Base-by-base conservation (phyloP, 176 grass and related monocot species). In the Leersia perrieri region DNA sequence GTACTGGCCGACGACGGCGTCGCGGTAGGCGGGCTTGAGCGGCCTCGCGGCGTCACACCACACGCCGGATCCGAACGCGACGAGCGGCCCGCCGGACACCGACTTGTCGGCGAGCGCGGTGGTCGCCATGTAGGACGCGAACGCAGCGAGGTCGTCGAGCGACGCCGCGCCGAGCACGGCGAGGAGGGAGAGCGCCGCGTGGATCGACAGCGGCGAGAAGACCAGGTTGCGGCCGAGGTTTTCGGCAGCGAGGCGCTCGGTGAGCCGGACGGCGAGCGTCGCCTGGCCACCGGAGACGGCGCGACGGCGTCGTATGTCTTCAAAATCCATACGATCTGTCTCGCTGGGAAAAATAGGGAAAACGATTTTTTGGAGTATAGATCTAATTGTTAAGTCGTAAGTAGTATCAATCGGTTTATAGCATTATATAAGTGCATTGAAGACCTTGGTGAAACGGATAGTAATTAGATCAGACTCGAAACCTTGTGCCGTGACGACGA, bases 131-230 rank as follows among this genome's bases (percentile, higher is more conserved):
- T 11, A 0, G 11, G 18, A 1, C 11, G 34, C 11, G 5, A 53
- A 29, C 5, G 51, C 44, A 70, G 31, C 51, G 20, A 78, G 42
- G 22, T 3, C 5, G 0, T 45, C 25, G 29, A 4, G 63, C 15
- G 26, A 45, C 42, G 42, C 3, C 42, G 66, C 63, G 3, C 60
- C 68, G 32, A 79, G 29, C n/a, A 77, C 55, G 15, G 79, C 57
- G 12, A 87, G 53, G 51, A 87, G 74, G 65, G 64, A 31, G 23
- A 87, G 65, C 18, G 60, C 30, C 3, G 73, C 34, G 66, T 63
- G 65, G 64, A 87, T 44, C 51, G 85, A 87, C 10, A 87, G 28
- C n/a, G 79, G 72, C 36, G 85, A 87, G 73, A 82, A 57, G 39
- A 58, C 57, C 11, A 78, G 57, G 47, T 87, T 87, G 65, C 10